Evolutionary conservation across 169 alveolate species (phyloP).

Genomic region (Besnoitia besnoiti): DNA sequence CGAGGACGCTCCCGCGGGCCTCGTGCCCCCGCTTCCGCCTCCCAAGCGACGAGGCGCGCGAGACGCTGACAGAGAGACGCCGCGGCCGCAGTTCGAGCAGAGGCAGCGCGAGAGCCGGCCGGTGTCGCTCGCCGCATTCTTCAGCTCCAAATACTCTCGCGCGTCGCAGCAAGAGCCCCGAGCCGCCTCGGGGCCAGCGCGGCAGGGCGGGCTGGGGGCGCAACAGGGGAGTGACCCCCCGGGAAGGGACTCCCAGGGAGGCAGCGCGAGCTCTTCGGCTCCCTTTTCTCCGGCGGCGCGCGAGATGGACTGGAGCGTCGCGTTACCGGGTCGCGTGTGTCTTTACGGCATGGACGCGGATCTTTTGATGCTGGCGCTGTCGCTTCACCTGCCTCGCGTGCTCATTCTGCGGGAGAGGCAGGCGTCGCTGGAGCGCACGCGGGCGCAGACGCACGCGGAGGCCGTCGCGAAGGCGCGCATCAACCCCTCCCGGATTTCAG

Average conservation of each 20-base stretch:
- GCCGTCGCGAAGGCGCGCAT: constrained; percentile 41
- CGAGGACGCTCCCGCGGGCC: background rate
- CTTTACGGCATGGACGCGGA: constrained; percentile 99
- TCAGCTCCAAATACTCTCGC: background rate
- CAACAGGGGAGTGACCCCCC: background rate
- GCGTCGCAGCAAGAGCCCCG: no score
- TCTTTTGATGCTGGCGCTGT: constrained; percentile 95
- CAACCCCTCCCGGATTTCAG: background rate
- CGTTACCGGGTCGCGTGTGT: constrained; percentile 76
- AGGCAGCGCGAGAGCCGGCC: background rate
- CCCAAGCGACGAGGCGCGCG: background rate
- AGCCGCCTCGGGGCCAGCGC: background rate
- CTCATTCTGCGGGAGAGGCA: constrained; percentile 92
- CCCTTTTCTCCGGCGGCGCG: background rate
- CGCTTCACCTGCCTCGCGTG: constrained; percentile 95
- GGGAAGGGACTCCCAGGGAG: background rate
- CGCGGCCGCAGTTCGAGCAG: constrained; percentile 1
- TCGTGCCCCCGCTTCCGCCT: background rate
- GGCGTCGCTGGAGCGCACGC: constrained; percentile 11
- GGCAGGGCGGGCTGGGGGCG: background rate
- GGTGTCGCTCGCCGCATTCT: background rate
- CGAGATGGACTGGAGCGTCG: background rate
- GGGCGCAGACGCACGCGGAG: constrained; percentile 51
- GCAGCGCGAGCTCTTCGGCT: background rate
- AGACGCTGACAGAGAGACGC: background rate